Base-by-base conservation (phyloP, 139 green algal genomes). In the Tetradesmus lagerheimii region DNA sequence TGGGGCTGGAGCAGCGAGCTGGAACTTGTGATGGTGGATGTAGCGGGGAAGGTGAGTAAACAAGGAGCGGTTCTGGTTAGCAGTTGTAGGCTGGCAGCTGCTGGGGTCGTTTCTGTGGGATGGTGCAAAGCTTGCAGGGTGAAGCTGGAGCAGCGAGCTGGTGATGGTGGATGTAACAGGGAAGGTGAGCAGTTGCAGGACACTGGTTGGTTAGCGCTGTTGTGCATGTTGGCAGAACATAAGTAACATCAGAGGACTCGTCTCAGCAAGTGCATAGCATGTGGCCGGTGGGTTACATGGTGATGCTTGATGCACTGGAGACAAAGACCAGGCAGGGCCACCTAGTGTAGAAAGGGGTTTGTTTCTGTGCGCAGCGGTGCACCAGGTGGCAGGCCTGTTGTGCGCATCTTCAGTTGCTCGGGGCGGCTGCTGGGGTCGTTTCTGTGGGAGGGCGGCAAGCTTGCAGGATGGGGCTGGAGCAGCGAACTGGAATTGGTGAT, bases 401-500 rank as follows among this genome's bases (percentile, higher is more conserved):
- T 98, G 4, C 90, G 94, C 14, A 95, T 97, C 0, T 98, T 95
- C 91, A 96, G 84, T 12, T 87, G 91, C 0, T 85, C 95, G 29
- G 96, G 95, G 2, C n/a, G 1, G 25, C 25, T 79, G n/a, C 84
- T 97, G 85, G 94, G 92, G 1, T 91, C 89, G 4, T 93, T 97
- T 31, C 41, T 96, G 66, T 98, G 96, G 95, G 95, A 97, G n/a
- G 88, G 91, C 5, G 93, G 93, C 18, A 89, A 86, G 27, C 90
- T 99, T 37, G 87, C 94, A 20, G 91, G 74, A 1, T 95, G 96
- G 92, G 97, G 96, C 25, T 99, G 97, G 97, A 97, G 88, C 14
- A 47, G 38, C 8, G 75, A 88, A 0, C 93, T 97, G 88, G 90
- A 96, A 47, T 92, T 99, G 87, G 74, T 98, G 39, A 82, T 95